These are phyloP conservation scores for Spizellomyces sp. DNA, from an alignment of 192 early-diverging fungal genomes.

Conservation along the genomic window DNA sequence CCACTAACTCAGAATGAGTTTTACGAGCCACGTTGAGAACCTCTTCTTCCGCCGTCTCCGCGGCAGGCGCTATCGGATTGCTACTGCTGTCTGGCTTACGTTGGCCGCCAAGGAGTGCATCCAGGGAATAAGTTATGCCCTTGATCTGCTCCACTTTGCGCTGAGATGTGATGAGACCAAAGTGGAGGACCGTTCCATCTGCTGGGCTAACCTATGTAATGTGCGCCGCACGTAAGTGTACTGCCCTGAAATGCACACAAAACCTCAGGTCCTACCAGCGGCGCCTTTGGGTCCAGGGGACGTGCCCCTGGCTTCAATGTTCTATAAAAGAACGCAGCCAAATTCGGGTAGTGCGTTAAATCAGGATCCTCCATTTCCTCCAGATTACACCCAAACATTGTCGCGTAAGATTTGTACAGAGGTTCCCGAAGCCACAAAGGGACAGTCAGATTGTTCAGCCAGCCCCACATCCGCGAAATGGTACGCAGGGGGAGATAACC, in stretches of 20 bases:
- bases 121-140: constrained; percentile 86
- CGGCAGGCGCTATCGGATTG: not conserved
- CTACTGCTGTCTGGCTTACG: not conserved
- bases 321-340: constrained; percentile 93
- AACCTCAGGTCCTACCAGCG: constrained; percentile 51
- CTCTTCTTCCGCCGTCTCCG: not conserved
- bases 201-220: constrained; percentile 72
- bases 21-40: constrained; percentile 39
- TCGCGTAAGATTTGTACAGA: constrained; percentile 78
- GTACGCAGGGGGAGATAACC: constrained; percentile 85
- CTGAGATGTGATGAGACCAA: constrained; percentile 76
- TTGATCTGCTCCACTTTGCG: constrained; percentile 91
- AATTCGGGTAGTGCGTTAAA: constrained; percentile 77
- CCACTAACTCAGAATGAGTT: constrained; percentile 64
- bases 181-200: constrained; percentile 90
- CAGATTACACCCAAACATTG: constrained; percentile 87
- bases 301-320: constrained; percentile 77
- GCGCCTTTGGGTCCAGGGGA: constrained; percentile 67
- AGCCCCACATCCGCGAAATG: constrained; percentile 90
- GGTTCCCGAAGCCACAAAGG: constrained; percentile 75
- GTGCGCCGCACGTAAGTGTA: too few species aligned
- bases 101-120: constrained; percentile 78
- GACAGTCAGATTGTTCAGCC: constrained; percentile 82
- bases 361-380: constrained; percentile 91
- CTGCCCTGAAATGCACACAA: too few species aligned